These are phyloP conservation scores for Earliella scabrosa DNA, from an alignment of 1,284 basidiomycete species.

Conservation along the genomic window DNA sequence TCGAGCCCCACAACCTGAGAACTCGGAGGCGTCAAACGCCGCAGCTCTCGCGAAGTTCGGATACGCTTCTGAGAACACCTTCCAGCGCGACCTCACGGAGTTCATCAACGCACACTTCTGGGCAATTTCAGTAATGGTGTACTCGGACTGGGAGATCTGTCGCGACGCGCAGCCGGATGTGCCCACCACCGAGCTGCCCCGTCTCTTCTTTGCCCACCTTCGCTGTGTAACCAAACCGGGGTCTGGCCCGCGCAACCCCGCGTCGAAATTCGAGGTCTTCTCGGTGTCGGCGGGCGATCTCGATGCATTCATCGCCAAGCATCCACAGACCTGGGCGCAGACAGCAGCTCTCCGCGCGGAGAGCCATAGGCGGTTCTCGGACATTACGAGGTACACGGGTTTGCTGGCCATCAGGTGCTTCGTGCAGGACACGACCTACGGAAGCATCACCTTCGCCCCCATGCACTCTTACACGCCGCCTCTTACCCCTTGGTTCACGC, in stretches of 20 bases:
- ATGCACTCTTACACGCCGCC: not conserved
- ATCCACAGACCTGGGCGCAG: no score
- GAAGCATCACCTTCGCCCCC: not conserved
- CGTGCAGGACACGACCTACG: no score
- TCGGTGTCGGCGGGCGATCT: not conserved
- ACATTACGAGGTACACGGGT: no score
- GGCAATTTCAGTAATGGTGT: not conserved
- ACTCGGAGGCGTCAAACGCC: not conserved
- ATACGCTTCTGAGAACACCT: not conserved
- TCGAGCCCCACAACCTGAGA: no score
- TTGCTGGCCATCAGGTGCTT: no score
- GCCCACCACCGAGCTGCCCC: not conserved
- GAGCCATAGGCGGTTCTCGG: no score
- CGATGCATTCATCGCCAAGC: no score
- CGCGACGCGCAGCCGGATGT: not conserved
- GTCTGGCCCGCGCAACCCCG: not conserved
- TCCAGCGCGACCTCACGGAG: not conserved
- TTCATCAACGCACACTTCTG: not conserved
- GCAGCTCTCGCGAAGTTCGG: not conserved
- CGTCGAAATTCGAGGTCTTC: no score
- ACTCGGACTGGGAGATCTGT: not conserved
- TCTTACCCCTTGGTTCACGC: not conserved
- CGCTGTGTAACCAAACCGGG: not conserved
- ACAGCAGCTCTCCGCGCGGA: no score
- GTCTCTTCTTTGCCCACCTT: not conserved